A percentile compares a stretch with the other conserved stretches of the same genome.
Evolutionary conservation across 352 stramenopile species (phyloP).

Genomic region (Pythium aquatile): DNA sequence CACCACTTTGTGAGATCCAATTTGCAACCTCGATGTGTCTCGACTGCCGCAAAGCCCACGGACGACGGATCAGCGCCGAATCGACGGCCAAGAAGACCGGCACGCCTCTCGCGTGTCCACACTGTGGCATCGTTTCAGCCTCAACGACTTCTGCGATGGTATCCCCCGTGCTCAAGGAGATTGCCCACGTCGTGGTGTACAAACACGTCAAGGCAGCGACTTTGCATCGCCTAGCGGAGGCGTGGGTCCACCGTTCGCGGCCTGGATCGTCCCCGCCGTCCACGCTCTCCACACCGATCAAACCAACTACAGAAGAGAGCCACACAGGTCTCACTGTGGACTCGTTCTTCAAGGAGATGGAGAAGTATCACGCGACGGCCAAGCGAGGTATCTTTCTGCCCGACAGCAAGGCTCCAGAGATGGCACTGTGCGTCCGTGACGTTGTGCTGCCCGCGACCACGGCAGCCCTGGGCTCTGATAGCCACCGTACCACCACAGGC

Average conservation of each 20-base stretch:
- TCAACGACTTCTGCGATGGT: slow-evolving; percentile 24
- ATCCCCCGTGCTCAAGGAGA: slow-evolving; percentile 32
- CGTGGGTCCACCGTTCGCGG: slow-evolving; percentile 24
- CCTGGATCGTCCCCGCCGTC: neutral
- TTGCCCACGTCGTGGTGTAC: slow-evolving; percentile 46
- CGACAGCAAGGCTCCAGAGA: slow-evolving; percentile 36
- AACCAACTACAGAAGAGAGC: slow-evolving; percentile 2
- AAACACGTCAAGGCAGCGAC: slow-evolving; percentile 53
- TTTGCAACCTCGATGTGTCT: slow-evolving; percentile 56
- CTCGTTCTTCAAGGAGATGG: slow-evolving; percentile 62
- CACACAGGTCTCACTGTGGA: slow-evolving; percentile 50
- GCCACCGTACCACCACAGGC: neutral
- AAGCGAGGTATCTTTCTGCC: slow-evolving; percentile 51
- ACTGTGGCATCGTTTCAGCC: slow-evolving; percentile 49
- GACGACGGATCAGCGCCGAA: slow-evolving; percentile 45
- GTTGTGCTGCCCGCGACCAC: slow-evolving; percentile 26
- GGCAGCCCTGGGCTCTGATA: neutral
- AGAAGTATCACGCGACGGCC: slow-evolving; percentile 42
- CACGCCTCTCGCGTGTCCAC: slow-evolving; percentile 44
- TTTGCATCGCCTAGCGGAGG: slow-evolving; percentile 51
- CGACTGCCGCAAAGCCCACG: slow-evolving; percentile 44
- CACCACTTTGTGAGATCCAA: slow-evolving; percentile 31
- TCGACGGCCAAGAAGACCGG: slow-evolving; percentile 12
- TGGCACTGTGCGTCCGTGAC: slow-evolving; percentile 62
- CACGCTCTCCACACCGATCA: slow-evolving; percentile 1